Percentiles rank a stretch among this genome's conserved stretches.
Evolutionary conservation across 805 yeast species (phyloP).

Genomic region (Spathaspora girioi): DNA sequence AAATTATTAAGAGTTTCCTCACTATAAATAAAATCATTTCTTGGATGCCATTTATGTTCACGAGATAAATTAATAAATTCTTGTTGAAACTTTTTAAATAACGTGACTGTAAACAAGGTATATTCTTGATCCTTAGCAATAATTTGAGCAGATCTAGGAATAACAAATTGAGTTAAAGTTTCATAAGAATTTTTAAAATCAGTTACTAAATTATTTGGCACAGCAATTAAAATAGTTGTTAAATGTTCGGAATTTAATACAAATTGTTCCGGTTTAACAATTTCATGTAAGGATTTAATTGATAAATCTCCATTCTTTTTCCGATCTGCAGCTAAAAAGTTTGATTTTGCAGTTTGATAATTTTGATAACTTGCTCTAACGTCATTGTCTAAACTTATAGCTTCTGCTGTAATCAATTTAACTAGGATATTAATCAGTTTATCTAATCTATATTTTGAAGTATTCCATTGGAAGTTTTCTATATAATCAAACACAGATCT

Average conservation of each 20-base stretch:
- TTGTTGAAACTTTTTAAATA: slow-evolving; percentile 76
- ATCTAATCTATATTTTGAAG: slow-evolving; percentile 81
- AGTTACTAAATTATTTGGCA: slow-evolving; percentile 61
- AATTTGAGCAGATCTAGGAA: slow-evolving; percentile 81
- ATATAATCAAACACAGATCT: slow-evolving; percentile 58
- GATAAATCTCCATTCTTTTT: slow-evolving; percentile 92
- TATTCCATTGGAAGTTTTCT: slow-evolving; percentile 82
- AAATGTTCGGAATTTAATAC: slow-evolving; percentile 84
- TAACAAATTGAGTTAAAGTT: slow-evolving; percentile 72
- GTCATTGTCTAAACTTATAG: slow-evolving; percentile 79
- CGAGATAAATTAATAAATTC: slow-evolving; percentile 70
- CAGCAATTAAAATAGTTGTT: slow-evolving; percentile 81
- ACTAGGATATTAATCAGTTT: slow-evolving; percentile 77
- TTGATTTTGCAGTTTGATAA: slow-evolving; percentile 80
- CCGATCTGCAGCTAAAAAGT: slow-evolving; percentile 82
- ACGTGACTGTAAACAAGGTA: slow-evolving; percentile 68
- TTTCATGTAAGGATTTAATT: slow-evolving; percentile 83
- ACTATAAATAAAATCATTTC: slow-evolving; percentile 80
- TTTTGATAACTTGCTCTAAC: slow-evolving; percentile 69
- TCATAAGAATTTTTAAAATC: slow-evolving; percentile 74
- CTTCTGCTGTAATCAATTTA: slow-evolving; percentile 67
- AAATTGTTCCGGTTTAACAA: slow-evolving; percentile 79
- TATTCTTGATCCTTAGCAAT: slow-evolving; percentile 74
- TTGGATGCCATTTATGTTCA: slow-evolving; percentile 85
- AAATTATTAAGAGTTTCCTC: slow-evolving; percentile 69